Evolutionary conservation across 192 early-diverging fungal species (phyloP), one percentile per base, ranked within the genome.

Genomic region (Backusella liffmaniae): DNA sequence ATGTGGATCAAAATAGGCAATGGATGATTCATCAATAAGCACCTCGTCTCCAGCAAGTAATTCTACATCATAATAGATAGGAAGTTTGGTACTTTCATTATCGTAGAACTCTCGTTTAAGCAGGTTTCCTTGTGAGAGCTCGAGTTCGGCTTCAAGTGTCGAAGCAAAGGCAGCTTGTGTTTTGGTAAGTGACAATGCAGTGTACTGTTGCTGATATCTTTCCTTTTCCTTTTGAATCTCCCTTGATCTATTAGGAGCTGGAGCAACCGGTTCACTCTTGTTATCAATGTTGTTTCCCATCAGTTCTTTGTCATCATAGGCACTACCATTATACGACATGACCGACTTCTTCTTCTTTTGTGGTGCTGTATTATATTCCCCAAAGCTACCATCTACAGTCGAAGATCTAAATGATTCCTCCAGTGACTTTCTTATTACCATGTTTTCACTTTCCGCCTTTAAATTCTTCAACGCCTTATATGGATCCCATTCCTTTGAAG

Each of bases 211-310:
- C n/a, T 73, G 66, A 21, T 79, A 74, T 13, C 18, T 23, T 15
- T 74, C 73, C 67, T 79, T 79, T 15, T 73, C 73, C 18, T 23
- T 13, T 16, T 68, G 36, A 65, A 79, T 74, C 32, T 79, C 51
- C 21, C 36, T 8, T 7, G 77, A 62, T 6, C 59, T 18, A 30
- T 79, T 66, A 18, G 26, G 9, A 30, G 26, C 10, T n/a, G 18
- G 9, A 62, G 56, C 23, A 4, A 1, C 56, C 9, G 23, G 8
- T 10, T 56, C 26, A 62, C 23, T 13, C 56, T 62, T 13, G 18
- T 29, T 26, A 23, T 29, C n/a, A n/a, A 53, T 4, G 18, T 5
- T n/a, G 16, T 53, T 53, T 16, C 7, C 56, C 46, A 49, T 6
- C 0, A 10, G 12, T 26, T 4, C 4, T 4, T 62, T 3, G 1